These are phyloP conservation scores for Leccinum olivaceopallidum DNA, from an alignment of 768 basidiomycete species.

Conservation along the genomic window DNA sequence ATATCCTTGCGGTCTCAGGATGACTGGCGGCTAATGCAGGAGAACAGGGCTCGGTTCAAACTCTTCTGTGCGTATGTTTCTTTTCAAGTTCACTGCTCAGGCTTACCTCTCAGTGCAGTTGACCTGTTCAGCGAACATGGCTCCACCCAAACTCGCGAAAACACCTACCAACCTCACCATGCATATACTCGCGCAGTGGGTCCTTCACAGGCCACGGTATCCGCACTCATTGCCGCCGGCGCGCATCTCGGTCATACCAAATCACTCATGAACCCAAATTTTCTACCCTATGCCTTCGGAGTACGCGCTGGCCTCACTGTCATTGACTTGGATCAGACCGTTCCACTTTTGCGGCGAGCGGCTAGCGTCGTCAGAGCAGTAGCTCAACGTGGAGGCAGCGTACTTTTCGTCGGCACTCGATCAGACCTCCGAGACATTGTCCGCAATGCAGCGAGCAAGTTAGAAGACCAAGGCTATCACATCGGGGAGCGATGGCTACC, in stretches of 20 bases:
- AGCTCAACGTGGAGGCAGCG: constrained; percentile 75
- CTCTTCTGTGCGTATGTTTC: constrained; percentile 49
- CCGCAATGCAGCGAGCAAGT: constrained; percentile 73
- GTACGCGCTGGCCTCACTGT: constrained; percentile 85
- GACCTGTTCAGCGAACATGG: constrained; percentile 68
- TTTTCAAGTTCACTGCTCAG: constrained; percentile 8
- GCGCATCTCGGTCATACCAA: constrained; percentile 92
- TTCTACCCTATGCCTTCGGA: constrained; percentile 91
- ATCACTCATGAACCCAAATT: constrained; percentile 84
- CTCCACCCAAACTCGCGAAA: constrained; percentile 70
- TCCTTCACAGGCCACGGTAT: constrained; percentile 71
- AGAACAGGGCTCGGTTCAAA: constrained; percentile 54
- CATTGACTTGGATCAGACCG: constrained; percentile 93
- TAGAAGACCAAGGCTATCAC: constrained; percentile 80
- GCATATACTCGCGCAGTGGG: constrained; percentile 58
- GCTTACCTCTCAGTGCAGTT: constrained; percentile 40
- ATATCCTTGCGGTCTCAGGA: constrained; percentile 45
- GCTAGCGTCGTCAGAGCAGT: constrained; percentile 84
- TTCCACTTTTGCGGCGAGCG: constrained; percentile 89
- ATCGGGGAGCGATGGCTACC: constrained; percentile 91
- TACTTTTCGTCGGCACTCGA: constrained; percentile 90
- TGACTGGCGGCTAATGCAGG: constrained; percentile 68
- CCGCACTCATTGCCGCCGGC: constrained; percentile 88
- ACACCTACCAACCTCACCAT: constrained; percentile 73
- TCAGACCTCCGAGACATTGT: constrained; percentile 75